Conservation (phyloP, 768 basidiomycete species). For the Mycena floridula region DNA sequence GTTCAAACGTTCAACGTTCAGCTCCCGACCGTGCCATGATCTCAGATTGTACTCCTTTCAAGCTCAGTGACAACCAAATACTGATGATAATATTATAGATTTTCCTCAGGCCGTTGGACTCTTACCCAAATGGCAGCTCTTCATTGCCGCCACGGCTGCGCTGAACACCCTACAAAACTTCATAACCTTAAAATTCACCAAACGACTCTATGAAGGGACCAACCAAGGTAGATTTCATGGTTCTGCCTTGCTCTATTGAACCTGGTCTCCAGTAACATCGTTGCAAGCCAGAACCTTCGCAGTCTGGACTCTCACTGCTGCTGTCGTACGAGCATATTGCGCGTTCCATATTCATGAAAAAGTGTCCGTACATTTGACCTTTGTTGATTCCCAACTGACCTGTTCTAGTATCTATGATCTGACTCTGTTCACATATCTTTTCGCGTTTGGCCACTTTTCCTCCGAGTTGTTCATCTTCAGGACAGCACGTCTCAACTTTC, state of each 20-base stretch:
- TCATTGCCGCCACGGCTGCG: constrained; percentile 69
- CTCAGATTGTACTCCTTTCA: too few species aligned
- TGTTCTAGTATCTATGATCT: constrained; percentile 80
- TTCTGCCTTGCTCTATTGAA: constrained; percentile 5
- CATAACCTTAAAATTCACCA: constrained; percentile 68
- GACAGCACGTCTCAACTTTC: constrained; percentile 55
- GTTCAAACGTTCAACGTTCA: not conserved
- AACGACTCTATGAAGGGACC: constrained; percentile 59
- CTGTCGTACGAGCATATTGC: constrained; percentile 77
- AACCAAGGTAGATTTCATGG: constrained; percentile 13
- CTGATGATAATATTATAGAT: too few species aligned
- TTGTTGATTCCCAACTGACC: constrained; percentile 5
- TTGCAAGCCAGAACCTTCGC: constrained; percentile 89
- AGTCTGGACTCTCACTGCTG: constrained; percentile 85
- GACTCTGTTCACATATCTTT: constrained; percentile 79
- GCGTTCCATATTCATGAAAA: constrained; percentile 86
- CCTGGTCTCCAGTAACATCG: constrained; percentile 55
- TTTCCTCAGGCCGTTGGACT: constrained; percentile 63
- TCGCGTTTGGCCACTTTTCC: constrained; percentile 86
- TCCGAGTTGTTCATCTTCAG: constrained; percentile 83
- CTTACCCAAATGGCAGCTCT: constrained; percentile 85
- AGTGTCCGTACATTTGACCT: constrained; percentile 42
- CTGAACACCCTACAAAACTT: constrained; percentile 89
- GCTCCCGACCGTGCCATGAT: not conserved
- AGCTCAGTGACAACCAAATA: too few species aligned